Evolutionary conservation across 768 basidiomycete genomes (phyloP), one percentile per base, ranked within the genome.

Genomic region (Kwoniella newhampshirensis): DNA sequence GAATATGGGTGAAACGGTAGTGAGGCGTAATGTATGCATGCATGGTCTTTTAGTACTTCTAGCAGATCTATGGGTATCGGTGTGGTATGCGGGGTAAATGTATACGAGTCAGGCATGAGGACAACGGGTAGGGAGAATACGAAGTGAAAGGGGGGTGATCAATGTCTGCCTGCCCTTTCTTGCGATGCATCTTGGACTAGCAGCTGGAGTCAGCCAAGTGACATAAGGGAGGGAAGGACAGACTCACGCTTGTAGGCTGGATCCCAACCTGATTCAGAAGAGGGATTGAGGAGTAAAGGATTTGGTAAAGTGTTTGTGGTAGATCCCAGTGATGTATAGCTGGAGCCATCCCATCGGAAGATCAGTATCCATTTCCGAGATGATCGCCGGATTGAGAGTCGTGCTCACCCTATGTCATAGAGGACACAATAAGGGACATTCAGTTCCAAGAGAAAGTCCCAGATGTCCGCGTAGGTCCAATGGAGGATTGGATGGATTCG

Each of bases 281-380:
- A 21, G 4, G 57, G 50, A 39, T 70, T 63, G 12, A 32, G 30
- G 2, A 97, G 83, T 1, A 89, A 86, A 1, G 94, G 93, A 68
- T 98, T 98, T 0, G 86, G 91, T 73, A 86, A 87, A 0, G 96
- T 98, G 78, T 98, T 96, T 77, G 84, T 89, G 7, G 88, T 91
- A 11, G 93, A 96, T 17, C 96, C 94, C 18, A 99, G 84, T 4
- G 94, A 97, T 2, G 96, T 99, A 77, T 94, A 99, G n/a, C 92
- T 94, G 44, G 3, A 6, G 32, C 13, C n/a, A n/a, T n/a, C n/a
- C n/a, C n/a, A n/a, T n/a, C n/a, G n/a, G n/a, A n/a, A n/a, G 41
- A 1, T 12, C n/a, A 35, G 21, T 35, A 26, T 28, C 5, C 20
- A 39, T 43, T 11, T 20, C n/a, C n/a, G n/a, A n/a, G n/a, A n/a